A percentile compares a stretch with the other conserved stretches of the same genome.
Conservation (phyloP, 140 eudicot species). For the Bidens hawaiensis region DNA sequence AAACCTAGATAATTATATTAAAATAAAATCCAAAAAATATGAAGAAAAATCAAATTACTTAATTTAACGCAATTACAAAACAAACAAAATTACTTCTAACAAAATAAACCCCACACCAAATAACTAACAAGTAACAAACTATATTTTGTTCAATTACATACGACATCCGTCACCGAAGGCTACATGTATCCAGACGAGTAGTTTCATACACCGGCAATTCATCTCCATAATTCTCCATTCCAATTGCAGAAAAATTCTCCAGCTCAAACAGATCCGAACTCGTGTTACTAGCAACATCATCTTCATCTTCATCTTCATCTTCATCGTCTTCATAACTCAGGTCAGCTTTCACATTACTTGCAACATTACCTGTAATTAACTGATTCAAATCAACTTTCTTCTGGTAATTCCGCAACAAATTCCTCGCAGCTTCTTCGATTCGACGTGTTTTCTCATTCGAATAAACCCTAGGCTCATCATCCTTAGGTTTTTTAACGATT, state of each 20-base stretch:
- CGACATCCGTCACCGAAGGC: conserved; percentile 56
- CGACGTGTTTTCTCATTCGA: conserved; percentile 48
- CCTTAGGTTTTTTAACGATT: conserved; percentile 9
- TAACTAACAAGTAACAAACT: conserved; percentile 4
- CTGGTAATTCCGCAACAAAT: conserved; percentile 57
- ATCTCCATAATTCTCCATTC: conserved; percentile 64
- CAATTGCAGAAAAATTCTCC: conserved; percentile 58
- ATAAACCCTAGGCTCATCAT: conserved; percentile 31
- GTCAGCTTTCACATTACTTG: background rate
- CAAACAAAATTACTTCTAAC: conserved; percentile 16
- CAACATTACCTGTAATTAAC: background rate
- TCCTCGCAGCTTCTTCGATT: conserved; percentile 68
- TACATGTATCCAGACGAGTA: conserved; percentile 53
- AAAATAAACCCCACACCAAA: conserved; percentile 29
- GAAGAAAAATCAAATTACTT: background rate
- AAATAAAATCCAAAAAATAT: background rate
- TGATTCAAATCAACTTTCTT: conserved; percentile 37
- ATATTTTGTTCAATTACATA: conserved; percentile 23
- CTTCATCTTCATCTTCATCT: conserved; percentile 47
- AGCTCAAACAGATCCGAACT: conserved; percentile 90
- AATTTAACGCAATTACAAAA: conserved; percentile 1
- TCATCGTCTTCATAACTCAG: conserved; percentile 21
- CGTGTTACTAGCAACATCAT: conserved; percentile 56
- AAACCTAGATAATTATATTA: background rate
- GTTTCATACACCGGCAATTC: conserved; percentile 96